Conservation (phyloP, 176 grass and related monocot species). For the Tillandsia fasciculata region DNA sequence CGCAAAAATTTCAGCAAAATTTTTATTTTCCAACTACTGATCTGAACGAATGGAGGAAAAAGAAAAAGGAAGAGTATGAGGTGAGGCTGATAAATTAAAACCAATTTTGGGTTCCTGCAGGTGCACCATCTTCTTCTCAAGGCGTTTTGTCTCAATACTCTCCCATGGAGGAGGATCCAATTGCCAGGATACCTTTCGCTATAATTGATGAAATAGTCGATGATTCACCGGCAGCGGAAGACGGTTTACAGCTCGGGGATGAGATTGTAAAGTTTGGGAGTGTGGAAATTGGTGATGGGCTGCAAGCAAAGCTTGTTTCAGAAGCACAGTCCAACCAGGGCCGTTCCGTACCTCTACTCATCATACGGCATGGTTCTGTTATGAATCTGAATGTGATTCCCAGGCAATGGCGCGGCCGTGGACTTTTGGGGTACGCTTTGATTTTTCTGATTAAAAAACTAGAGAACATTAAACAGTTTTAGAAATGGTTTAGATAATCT, state of each 20-base stretch:
- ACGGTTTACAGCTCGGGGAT: constrained; percentile 76
- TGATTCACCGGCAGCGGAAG: constrained; percentile 59
- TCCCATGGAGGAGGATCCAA: constrained; percentile 48
- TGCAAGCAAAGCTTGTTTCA: constrained; percentile 61
- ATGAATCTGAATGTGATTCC: constrained; percentile 66
- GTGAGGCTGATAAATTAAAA: constrained; percentile 1
- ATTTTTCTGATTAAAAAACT: background rate
- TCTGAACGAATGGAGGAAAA: background rate
- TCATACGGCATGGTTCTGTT: constrained; percentile 49
- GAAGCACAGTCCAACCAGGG: constrained; percentile 62
- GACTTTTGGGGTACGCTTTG: constrained; percentile 63
- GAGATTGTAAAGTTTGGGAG: constrained; percentile 90
- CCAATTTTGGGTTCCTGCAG: constrained; percentile 28
- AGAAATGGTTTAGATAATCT: too few species aligned
- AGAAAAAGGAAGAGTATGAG: background rate
- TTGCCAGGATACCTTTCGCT: constrained; percentile 65
- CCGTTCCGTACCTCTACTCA: constrained; percentile 38
- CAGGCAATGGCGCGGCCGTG: constrained; percentile 74
- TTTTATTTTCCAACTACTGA: too few species aligned
- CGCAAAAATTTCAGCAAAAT: too few species aligned
- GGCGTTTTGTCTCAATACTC: constrained; percentile 37
- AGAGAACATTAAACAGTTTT: background rate
- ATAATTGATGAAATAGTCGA: constrained; percentile 84
- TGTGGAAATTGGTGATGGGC: constrained; percentile 55
- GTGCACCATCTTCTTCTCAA: constrained; percentile 16